phyloP scores from a whole-genome alignment of 208 protist species.

The Crithidia brevicula region DNA sequence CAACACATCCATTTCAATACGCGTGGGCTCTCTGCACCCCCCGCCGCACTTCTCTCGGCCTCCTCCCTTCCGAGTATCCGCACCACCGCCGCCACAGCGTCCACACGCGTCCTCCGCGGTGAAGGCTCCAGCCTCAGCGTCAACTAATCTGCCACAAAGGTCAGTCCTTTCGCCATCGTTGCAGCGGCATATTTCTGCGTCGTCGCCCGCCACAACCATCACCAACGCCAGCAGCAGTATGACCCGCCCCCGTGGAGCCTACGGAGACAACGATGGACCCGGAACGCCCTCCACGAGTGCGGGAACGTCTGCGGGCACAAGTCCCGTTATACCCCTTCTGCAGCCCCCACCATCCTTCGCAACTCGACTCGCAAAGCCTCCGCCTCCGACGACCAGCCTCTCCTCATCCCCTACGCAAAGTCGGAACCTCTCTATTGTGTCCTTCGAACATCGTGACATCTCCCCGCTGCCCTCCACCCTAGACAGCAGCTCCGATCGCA shows the following conservation, averaged over 20 bases:
- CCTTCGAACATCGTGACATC: background rate
- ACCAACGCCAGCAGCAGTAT: too few relatives aligned
- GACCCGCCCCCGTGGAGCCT: too few relatives aligned
- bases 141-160: too few relatives aligned
- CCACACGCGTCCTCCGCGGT: too few relatives aligned
- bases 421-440: background rate
- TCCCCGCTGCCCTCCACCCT: slow-evolving; percentile 4
- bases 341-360: background rate
- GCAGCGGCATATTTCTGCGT: too few relatives aligned
- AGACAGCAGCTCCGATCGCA: background rate
- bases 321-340: background rate
- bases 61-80: background rate
- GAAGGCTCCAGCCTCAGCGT: too few relatives aligned
- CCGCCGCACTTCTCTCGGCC: background rate
- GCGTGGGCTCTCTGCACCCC: background rate
- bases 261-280: too few relatives aligned
- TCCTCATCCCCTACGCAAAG: background rate
- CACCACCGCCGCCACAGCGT: background rate
- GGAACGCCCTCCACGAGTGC: too few relatives aligned
- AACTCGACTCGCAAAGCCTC: too few relatives aligned
- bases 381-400: too few relatives aligned
- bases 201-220: too few relatives aligned
- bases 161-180: too few relatives aligned
- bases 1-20: slow-evolving; percentile 8
- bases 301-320: background rate